Base-by-base conservation (phyloP, 176 grass and related monocot species). In the Bonia amplexicaulis region DNA sequence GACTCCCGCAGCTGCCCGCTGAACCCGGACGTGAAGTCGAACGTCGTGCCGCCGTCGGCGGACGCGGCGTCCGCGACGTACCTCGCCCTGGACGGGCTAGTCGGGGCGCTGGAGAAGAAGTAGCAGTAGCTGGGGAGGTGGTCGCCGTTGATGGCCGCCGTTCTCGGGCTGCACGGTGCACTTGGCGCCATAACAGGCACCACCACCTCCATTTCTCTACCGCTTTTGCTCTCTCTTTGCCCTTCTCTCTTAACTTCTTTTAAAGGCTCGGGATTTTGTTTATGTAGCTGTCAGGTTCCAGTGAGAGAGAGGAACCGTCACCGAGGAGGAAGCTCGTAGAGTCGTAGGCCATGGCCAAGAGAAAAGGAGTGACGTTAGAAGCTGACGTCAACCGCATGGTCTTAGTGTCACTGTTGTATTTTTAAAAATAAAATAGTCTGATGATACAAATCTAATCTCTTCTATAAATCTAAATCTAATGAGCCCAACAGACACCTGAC, bases 81-180 rank as follows among this genome's bases (percentile, higher is more conserved):
- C 66, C 85, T 87, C 20, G 82, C 74, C 42, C 90, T 73, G 7
- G 93, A 90, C 8, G 97, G 97, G 93, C 92, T 96, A 0, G 97
- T 63, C 15, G 97, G 97, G 0, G 93, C 97, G 88, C 97, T 99
- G 61, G 90, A 27, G 84, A 80, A 87, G 89, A 87, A 92, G 90
- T 89, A 90, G 79, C 37, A 88, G 79, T 88, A 83, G 75, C 69
- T 70, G 2, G 82, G 40, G 22, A 81, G 57, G 58, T 83, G 74
- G 83, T 70, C 25, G 35, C 69, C 78, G 60, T 66, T 58, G 64
- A 63, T 62, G 5, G 81, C 84, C 23, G 90, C 93, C 19, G 79
- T 77, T 73, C 74, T 92, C 22, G 96, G 91, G 78, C 88, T 95
- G 66, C 89, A 86, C 66, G 97, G 93, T 23, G 97, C 91, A 20